Base-by-base conservation (phyloP, 192 early-diverging fungal species). In the Backusella circina region DNA sequence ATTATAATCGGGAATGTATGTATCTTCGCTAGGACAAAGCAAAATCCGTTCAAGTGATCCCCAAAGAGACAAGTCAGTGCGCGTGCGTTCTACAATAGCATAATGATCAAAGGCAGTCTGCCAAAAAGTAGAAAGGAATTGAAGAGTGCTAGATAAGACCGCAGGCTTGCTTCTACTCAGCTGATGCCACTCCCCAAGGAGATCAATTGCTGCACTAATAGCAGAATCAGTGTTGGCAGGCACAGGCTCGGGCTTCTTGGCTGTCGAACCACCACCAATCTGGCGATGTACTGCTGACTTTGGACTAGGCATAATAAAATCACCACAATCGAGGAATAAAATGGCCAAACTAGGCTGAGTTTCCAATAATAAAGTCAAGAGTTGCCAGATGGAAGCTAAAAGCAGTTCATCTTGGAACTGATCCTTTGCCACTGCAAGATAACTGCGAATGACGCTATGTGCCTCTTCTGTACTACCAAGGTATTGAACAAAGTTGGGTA, bases 71-170 rank as follows among this genome's bases (percentile, higher is more conserved):
- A 78, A 75, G 33, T 89, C 80, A 26, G 78, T 82, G 23, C 83
- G 81, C 23, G 82, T 65, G 33, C 75, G 75, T 73, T 82, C 78
- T 57, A 85, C 75, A 57, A 82, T 38, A 12, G 81, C 61, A 41
- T 79, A 79, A 65, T 82, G 83, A 41, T 84, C 82, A 31, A 79
- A 75, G 6, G 84, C 81, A 5, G 80, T 84, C 37, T 84, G 71
- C 84, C 84, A 89, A 35, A 89, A 84, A 3, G 78, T 77, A 39
- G 80, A 75, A 16, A 89, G 72, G 50, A 89, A 89, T 15, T 79
- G 44, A 18, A 89, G 70, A 8, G 75, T 79, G 36, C 80, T 85
- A 0, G 86, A 83, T 15, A 87, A 39, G 2, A 86, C 61, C 26
- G 76, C 79, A 7, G 87, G 83, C 5, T 83, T 83, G 0, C 50